Evolutionary conservation across 2,329 filamentous ascomycete genomes (phyloP).

Genomic region (Elsinoe necatrix): DNA sequence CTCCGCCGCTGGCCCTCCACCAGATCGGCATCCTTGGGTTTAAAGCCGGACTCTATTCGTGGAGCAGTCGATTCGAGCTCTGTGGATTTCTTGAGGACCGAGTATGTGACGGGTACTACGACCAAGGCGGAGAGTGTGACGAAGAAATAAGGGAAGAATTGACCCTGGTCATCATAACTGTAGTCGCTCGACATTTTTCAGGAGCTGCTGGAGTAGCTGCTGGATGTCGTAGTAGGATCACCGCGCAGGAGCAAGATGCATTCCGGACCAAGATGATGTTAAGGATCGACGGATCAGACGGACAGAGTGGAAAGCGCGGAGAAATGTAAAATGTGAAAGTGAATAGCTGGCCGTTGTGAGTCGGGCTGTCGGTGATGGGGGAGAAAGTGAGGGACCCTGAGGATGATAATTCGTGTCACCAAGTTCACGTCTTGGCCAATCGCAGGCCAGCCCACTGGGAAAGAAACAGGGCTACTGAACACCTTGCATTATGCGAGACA

Average conservation of each 20-base stretch:
- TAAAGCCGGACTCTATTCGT: slow-evolving; percentile 73
- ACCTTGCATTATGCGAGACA: background rate
- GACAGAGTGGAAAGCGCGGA: background rate
- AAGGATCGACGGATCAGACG: background rate
- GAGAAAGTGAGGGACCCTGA: background rate
- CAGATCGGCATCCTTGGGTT: slow-evolving; percentile 71
- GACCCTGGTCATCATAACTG: slow-evolving; percentile 94
- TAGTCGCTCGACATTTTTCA: slow-evolving; percentile 81
- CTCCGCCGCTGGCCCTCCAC: slow-evolving; percentile 74
- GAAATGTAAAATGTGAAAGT: background rate
- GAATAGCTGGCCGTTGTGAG: background rate
- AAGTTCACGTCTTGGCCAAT: slow-evolving; percentile 8
- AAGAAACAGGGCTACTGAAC: background rate
- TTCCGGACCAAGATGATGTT: background rate
- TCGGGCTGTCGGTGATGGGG: background rate
- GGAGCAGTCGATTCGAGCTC: slow-evolving; percentile 72
- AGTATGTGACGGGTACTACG: slow-evolving; percentile 69
- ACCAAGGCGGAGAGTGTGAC: slow-evolving; percentile 80
- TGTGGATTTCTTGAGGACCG: slow-evolving; percentile 68
- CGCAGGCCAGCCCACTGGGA: background rate
- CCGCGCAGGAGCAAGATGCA: background rate
- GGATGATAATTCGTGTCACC: slow-evolving; percentile 15
- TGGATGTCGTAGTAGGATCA: background rate
- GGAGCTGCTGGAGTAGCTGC: background rate
- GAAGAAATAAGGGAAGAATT: slow-evolving; percentile 99